Base-by-base conservation (phyloP, 495 filamentous ascomycete species). In the Delitschia confertaspora region DNA sequence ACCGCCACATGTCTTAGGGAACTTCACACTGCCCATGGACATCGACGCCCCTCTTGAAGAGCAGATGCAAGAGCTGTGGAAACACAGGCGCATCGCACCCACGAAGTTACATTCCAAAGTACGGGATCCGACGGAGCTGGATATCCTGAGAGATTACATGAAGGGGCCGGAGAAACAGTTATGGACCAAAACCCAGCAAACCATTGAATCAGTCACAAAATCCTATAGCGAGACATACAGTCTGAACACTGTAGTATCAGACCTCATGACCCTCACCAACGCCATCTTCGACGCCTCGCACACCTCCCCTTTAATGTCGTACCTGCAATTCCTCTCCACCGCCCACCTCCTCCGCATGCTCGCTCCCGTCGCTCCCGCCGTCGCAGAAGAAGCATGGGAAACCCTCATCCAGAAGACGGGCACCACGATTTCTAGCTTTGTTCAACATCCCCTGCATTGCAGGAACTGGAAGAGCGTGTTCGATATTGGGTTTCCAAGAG, bases 361-460 rank as follows among this genome's bases (percentile, higher is more conserved):
- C 48, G 79, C 83, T 0, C 86, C 86, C 4, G 74, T 93, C 25
- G 73, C 83, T 0, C 85, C 86, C 0, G 82, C 80, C 0, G 73
- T 88, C 39, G 69, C 83, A 1, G 83, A 88, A 31, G 86, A 93
- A 57, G 82, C 76, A 52, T 91, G 85, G 85, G 69, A 76, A 44
- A 45, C 3, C 61, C 73, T 45, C 42, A 11, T 18, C 1, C n/a
- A 19, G 9, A 22, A 18, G 18, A 18, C 16, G 9, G 7, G 21
- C 11, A 16, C 5, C 3, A 36, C 1, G 8, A 46, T 25, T 6
- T 33, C 9, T 21, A 16, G 4, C 19, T 2, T 10, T 10, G 6
- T 26, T n/a, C 8, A n/a, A 4, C 6, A 5, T 13, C 45, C 40
- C 1, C 29, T 46, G 13, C 34, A 20, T 5, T 6, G 3, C 33